Conservation (phyloP, 1,284 basidiomycete genomes). For the Cutaneotrichosporon daszewskae region DNA sequence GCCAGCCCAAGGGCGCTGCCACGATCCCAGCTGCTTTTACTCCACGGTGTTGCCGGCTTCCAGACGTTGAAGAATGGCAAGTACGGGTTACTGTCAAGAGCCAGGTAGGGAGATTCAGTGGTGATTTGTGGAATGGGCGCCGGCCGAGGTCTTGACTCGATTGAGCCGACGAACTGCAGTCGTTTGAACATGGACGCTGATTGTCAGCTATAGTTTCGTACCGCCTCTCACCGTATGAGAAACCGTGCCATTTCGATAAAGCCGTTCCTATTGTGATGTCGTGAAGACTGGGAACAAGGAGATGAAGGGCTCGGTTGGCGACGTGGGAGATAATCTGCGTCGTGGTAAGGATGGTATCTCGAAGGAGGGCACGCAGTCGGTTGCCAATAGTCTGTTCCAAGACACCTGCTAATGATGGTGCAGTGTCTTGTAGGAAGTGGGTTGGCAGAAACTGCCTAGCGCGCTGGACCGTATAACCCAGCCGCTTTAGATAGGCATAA, state of each 20-base stretch:
- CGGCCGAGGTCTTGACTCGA: conserved; percentile 58
- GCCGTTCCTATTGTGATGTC: too few species aligned
- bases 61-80: conserved; percentile 85
- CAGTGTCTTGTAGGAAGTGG: conserved; percentile 25
- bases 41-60: conserved; percentile 74
- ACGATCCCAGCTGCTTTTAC: conserved; percentile 43
- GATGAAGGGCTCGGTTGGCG: too few species aligned
- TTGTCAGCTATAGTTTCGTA: too few species aligned
- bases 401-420: too few species aligned
- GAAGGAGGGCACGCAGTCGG: too few species aligned
- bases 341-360: too few species aligned
- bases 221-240: too few species aligned
- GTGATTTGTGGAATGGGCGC: conserved; percentile 42
- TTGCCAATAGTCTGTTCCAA: too few species aligned
- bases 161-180: conserved; percentile 67
- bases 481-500: conserved; percentile 81
- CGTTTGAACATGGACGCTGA: conserved; percentile 64
- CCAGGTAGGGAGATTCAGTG: conserved; percentile 20
- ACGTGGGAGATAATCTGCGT: too few species aligned
- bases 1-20: conserved; percentile 31
- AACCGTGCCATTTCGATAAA: too few species aligned
- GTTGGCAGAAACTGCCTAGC: conserved; percentile 37
- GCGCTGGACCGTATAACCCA: conserved; percentile 84
- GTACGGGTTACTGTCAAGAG: conserved; percentile 58
- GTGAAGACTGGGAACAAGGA: too few species aligned